Percentiles rank a stretch among this genome's conserved stretches.
Evolutionary conservation across 2,329 filamentous ascomycete genomes (phyloP).

Genomic region (Claviceps citrina): DNA sequence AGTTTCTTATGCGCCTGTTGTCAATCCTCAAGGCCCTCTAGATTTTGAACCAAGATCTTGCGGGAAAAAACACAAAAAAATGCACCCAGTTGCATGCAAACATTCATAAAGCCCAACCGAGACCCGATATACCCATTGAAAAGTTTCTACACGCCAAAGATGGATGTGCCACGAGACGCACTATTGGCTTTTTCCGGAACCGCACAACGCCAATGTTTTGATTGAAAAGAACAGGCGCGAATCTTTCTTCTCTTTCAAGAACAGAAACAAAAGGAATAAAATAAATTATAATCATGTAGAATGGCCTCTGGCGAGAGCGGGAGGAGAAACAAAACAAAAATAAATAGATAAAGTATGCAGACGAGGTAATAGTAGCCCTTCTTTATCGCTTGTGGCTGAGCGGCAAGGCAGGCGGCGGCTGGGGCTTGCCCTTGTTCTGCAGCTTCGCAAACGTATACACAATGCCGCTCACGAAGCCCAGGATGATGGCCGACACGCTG

Average conservation of each 20-base stretch:
- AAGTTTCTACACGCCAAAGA: neutral
- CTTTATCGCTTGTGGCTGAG: constrained; percentile 4
- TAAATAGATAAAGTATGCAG: neutral
- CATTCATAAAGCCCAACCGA: too few relatives aligned
- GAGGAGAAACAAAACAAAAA: neutral
- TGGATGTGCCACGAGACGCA: neutral
- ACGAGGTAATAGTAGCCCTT: neutral
- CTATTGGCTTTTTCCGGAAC: neutral
- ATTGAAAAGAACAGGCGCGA: too few relatives aligned
- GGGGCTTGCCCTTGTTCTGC: constrained; percentile 4
- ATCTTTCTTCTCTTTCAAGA: too few relatives aligned
- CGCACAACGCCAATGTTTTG: neutral
- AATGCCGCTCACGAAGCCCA: constrained; percentile 83
- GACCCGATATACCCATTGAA: neutral
- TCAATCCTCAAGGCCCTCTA: neutral
- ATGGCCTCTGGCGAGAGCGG: neutral
- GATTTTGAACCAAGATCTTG: neutral
- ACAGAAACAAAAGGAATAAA: too few relatives aligned
- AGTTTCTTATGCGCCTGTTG: neutral
- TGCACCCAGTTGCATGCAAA: neutral
- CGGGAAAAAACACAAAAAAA: neutral
- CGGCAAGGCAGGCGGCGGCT: constrained; percentile 4
- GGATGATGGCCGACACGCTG: constrained; percentile 75
- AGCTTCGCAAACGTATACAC: constrained; percentile 48
- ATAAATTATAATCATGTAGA: too few relatives aligned